Evolutionary conservation across 352 stramenopile species (phyloP), one percentile per base, ranked within the genome.

Genomic region (Sclerospora graminicola): DNA sequence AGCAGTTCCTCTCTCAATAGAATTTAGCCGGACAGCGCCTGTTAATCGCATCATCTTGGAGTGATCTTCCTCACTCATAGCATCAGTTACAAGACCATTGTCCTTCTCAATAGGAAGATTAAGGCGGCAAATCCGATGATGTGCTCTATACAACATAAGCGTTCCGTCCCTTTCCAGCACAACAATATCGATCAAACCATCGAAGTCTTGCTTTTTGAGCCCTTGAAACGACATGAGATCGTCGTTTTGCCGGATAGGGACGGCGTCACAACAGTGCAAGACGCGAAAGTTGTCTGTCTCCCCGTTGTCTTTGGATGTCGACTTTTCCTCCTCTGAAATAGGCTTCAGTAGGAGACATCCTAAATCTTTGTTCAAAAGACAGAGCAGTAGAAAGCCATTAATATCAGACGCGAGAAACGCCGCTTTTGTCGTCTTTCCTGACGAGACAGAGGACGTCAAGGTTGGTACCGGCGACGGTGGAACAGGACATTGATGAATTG

Each of bases 231-330:
- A 42, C 10, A 13, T 26, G 8, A 4, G n/a, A 9, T 48, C 9
- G 4, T 28, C 13, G 11, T 34, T 16, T 21, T 52, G 42, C 15
- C 27, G 14, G 18, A 82, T 60, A 1, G 66, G 64, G 11, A 73
- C 48, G 5, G 66, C 69, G 30, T 77, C 64, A 28, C 57, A 52
- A 39, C 69, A 82, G 18, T 48, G 49, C 20, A 81, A 43, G 9
- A 51, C 52, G 20, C 16, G 51, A 37, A 56, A 28, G 13, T 38
- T 36, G 9, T 31, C 34, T 24, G 18, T 42, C 37, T 49, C 35
- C 24, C 27, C 43, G 10, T 26, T 39, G 8, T 14, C n/a, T 46
- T 58, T 31, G 37, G 40, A 8, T 13, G 29, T 32, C 30, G 16
- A 16, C 8, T 9, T 49, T 20, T 57, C 16, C 24, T 60, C 48